Conservation (phyloP, 1,284 basidiomycete genomes). For the Pholiota adiposa region DNA sequence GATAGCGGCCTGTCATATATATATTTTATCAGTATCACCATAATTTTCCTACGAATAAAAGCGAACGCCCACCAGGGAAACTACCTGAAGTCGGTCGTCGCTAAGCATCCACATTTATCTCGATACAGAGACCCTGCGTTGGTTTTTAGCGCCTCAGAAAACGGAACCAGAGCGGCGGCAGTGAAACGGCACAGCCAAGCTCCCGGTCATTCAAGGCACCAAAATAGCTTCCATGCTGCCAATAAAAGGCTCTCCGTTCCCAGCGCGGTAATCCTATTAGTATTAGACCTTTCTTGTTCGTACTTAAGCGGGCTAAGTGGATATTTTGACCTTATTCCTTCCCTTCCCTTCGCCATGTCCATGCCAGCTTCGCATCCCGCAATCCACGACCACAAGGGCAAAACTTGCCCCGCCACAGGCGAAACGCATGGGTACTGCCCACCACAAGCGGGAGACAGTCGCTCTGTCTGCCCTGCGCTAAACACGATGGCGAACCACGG, state of each 20-base stretch:
- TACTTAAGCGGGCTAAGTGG: not conserved
- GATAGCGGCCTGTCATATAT: too few relatives aligned
- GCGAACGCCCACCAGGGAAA: too few relatives aligned
- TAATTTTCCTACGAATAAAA: too few relatives aligned
- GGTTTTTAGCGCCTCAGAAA: not conserved
- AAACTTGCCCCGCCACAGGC: conserved; percentile 38
- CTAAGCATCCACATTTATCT: too few relatives aligned
- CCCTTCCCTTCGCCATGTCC: conserved; percentile 20
- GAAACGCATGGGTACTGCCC: conserved; percentile 38
- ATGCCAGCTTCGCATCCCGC: conserved; percentile 29
- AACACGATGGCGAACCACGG: conserved; percentile 55
- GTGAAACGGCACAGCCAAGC: not conserved
- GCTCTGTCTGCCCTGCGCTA: conserved; percentile 53
- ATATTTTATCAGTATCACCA: too few relatives aligned
- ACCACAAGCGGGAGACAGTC: conserved; percentile 41
- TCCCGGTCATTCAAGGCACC: not conserved
- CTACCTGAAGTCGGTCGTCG: too few relatives aligned
- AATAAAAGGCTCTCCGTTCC: not conserved
- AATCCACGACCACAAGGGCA: conserved; percentile 28
- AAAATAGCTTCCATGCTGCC: not conserved
- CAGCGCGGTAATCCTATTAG: not conserved
- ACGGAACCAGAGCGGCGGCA: not conserved
- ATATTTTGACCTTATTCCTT: not conserved
- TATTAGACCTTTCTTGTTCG: not conserved
- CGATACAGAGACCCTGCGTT: too few relatives aligned